Evolutionary conservation across 1,139 yeast genomes (phyloP), one percentile per base, ranked within the genome.

Genomic region (Diutina pseudorugosa): DNA sequence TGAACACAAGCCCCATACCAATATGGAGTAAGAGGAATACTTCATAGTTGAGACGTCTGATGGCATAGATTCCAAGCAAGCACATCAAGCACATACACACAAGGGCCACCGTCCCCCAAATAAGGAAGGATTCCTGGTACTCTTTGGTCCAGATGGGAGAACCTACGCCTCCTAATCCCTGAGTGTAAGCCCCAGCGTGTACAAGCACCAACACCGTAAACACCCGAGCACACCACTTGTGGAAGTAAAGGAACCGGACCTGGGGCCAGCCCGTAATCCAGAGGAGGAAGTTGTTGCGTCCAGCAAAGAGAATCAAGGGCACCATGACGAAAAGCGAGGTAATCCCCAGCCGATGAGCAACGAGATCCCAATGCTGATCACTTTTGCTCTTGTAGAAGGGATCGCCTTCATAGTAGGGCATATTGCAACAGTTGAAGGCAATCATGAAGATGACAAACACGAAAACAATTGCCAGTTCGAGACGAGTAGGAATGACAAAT

Each of bases 21-120:
- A 76, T 73, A 56, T 76, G 81, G 19, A 67, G 42, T 2, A 68
- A 53, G 52, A 76, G 62, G 57, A 76, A 76, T 2, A 68, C 53
- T 57, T 78, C 83, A 59, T 79, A 80, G n/a, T 45, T 45, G 11
- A 45, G 36, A 9, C 40, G 41, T 14, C 49, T n/a, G 8, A 45
- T 45, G 14, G 23, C 36, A 12, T 23, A 45, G 9, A 45, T 12
- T 1, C 36, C 49, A 7, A 27, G 30, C 14, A 25, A n/a, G 18
- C 49, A 45, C 49, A 45, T 45, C 5, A 45, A 9, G n/a, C 40
- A 45, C 36, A 25, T 27, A 27, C 49, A 45, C 18, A 36, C 41
- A 49, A 51, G 27, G 20, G 47, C 44, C 1, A 53, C 55, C 8
- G 53, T 48, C 7, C 59, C 60, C 56, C 56, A 58, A 1, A 53